A percentile compares a stretch with the other conserved stretches of the same genome.
Evolutionary conservation across 78 protist species (phyloP).

Genomic region (slime mould (Dictyostelium discoideum)): DNA sequence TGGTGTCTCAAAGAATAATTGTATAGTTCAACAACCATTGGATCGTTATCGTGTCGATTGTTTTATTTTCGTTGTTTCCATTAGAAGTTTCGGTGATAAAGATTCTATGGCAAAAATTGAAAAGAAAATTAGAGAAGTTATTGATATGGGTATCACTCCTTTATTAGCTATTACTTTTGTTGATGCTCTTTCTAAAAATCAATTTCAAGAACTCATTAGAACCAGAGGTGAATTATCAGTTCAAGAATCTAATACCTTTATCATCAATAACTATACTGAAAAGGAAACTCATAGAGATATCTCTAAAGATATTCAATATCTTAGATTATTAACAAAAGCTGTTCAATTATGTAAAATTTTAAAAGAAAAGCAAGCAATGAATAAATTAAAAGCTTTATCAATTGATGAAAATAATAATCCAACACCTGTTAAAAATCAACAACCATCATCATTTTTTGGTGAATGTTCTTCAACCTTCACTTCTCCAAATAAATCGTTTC

Average conservation of each 20-base stretch:
- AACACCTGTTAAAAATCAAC: background rate
- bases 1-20: background rate
- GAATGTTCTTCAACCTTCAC: no score
- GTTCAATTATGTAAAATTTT: background rate
- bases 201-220: background rate
- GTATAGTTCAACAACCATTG: background rate
- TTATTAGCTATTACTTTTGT: background rate
- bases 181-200: background rate
- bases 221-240: background rate
- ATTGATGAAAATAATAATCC: background rate
- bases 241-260: background rate
- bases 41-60: background rate
- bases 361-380: background rate
- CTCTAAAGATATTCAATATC: background rate
- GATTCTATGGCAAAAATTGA: background rate
- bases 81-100: background rate
- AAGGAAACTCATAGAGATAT: background rate
- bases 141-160: background rate
- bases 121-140: background rate
- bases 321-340: background rate
- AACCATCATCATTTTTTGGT: background rate
- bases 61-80: background rate
- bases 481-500: no score
- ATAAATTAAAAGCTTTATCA: background rate
- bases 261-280: background rate